Conservation (phyloP, 129 eudicot genomes). For the Pulicaria dysenterica region DNA sequence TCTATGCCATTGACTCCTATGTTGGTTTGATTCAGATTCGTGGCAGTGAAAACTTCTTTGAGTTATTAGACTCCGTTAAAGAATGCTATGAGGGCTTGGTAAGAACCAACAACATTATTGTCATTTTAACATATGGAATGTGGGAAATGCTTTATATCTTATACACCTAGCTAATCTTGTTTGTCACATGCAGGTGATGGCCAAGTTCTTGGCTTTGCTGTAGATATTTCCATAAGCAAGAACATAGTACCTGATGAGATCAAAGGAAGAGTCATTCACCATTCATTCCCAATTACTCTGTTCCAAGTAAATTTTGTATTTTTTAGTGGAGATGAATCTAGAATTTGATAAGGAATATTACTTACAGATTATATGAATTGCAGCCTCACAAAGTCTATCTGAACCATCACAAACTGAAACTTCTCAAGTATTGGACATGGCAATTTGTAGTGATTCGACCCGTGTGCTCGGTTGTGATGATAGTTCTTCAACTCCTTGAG, state of each 20-base stretch:
- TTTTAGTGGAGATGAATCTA: too few species aligned
- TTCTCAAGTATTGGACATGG: conserved; percentile 75
- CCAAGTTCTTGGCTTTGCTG: conserved; percentile 69
- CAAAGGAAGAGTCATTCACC: conserved; percentile 83
- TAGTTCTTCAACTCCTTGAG: conserved; percentile 63
- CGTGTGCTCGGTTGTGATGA: conserved; percentile 66
- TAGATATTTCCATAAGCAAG: conserved; percentile 83
- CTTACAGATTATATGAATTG: conserved; percentile 35
- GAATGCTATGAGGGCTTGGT: conserved; percentile 82
- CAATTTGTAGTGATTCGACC: conserved; percentile 80
- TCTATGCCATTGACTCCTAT: conserved; percentile 59
- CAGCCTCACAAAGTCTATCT: conserved; percentile 70
- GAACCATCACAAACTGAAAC: conserved; percentile 66
- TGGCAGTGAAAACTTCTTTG: conserved; percentile 57
- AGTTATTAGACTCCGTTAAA: conserved; percentile 63
- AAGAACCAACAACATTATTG: conserved; percentile 18
- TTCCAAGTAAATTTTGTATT: conserved; percentile 45
- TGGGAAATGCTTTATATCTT: background rate
- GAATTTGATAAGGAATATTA: background rate
- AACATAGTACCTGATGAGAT: conserved; percentile 79
- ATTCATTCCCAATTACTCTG: conserved; percentile 86
- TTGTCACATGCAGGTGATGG: conserved; percentile 63
- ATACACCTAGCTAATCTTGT: background rate
- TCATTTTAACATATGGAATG: background rate
- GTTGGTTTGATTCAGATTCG: conserved; percentile 56